These are phyloP conservation scores for Zygosaccharomyces pseudobailii DNA, from an alignment of 1,139 yeast genomes.

Conservation along the genomic window DNA sequence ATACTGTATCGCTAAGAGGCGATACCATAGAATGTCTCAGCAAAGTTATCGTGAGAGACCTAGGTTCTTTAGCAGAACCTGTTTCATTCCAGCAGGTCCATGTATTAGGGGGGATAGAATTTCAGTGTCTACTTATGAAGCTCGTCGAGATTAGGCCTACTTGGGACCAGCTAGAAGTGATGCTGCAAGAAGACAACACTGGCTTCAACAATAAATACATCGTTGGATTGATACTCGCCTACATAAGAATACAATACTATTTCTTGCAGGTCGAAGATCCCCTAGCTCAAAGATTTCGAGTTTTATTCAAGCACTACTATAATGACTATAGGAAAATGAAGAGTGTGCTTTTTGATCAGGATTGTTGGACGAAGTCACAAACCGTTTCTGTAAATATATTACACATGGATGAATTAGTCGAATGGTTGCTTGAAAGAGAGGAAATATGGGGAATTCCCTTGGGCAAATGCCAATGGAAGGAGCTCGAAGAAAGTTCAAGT, in stretches of 20 bases:
- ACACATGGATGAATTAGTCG: conserved; percentile 33
- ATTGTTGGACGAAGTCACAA: conserved; percentile 29
- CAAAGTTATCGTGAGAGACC: conserved; percentile 23
- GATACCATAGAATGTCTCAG: conserved; percentile 23
- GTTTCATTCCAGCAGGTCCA: conserved; percentile 15
- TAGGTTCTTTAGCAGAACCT: conserved; percentile 22
- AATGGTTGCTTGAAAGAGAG: conserved; percentile 22
- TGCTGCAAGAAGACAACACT: conserved; percentile 16
- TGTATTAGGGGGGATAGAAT: conserved; percentile 32
- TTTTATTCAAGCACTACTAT: conserved; percentile 18
- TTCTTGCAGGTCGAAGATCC: conserved; percentile 15
- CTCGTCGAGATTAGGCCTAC: conserved; percentile 32
- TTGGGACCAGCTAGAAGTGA: conserved; percentile 22
- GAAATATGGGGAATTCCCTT: conserved; percentile 35
- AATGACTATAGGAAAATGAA: conserved; percentile 31
- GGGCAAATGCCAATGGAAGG: conserved; percentile 31
- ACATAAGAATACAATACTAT: conserved; percentile 30
- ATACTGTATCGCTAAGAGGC: conserved; percentile 26
- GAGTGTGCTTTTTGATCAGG: conserved; percentile 21
- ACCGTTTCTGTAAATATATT: conserved; percentile 15
- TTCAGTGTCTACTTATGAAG: conserved; percentile 32
- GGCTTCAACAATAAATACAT: conserved; percentile 30
- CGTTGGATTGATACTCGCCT: conserved; percentile 25
- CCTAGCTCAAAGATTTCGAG: conserved; percentile 9
- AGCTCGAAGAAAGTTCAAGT: conserved; percentile 13